Percentiles rank a stretch among this genome's conserved stretches.
These are phyloP conservation scores for Cercospora zeae-maydis DNA, from an alignment of 2,329 filamentous ascomycete species.

Conservation along the genomic window DNA sequence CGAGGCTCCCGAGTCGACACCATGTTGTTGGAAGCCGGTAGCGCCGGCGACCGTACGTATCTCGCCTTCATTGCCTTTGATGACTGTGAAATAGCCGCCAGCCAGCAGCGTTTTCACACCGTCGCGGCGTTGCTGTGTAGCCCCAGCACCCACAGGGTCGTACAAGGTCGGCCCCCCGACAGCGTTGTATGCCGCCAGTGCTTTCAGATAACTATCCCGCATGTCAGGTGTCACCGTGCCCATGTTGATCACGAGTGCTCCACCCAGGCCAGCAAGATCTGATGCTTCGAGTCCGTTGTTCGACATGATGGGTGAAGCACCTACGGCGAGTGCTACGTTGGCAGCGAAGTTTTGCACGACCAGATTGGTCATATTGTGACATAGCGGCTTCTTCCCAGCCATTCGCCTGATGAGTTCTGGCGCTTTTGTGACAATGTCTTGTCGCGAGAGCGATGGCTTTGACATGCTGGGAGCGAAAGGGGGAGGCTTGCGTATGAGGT, in stretches of 20 bases:
- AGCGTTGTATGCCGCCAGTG: conserved; percentile 76
- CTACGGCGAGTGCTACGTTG: conserved; percentile 79
- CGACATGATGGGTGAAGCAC: conserved; percentile 91
- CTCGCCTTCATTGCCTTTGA: conserved; percentile 93
- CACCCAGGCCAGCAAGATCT: conserved; percentile 74
- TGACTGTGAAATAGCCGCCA: conserved; percentile 74
- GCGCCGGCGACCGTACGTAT: conserved; percentile 69
- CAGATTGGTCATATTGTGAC: conserved; percentile 94
- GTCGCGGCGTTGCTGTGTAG: conserved; percentile 67
- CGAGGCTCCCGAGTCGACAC: conserved; percentile 72
- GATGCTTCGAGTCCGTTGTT: conserved; percentile 77
- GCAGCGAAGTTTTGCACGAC: conserved; percentile 95
- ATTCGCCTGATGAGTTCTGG: conserved; percentile 55
- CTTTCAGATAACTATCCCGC: conserved; percentile 66
- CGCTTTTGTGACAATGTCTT: conserved; percentile 29
- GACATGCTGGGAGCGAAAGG: conserved; percentile 34
- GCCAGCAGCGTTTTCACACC: conserved; percentile 69
- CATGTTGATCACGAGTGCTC: conserved; percentile 89
- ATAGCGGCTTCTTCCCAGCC: conserved; percentile 61
- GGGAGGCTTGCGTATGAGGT: conserved; percentile 50
- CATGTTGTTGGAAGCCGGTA: conserved; percentile 60
- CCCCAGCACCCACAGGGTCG: conserved; percentile 87
- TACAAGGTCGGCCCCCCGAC: conserved; percentile 72
- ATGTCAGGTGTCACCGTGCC: conserved; percentile 79
- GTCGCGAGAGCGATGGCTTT: conserved; percentile 31